phyloP scores from a whole-genome alignment of 805 yeast genomes.

The Ogataea trehalophila region DNA sequence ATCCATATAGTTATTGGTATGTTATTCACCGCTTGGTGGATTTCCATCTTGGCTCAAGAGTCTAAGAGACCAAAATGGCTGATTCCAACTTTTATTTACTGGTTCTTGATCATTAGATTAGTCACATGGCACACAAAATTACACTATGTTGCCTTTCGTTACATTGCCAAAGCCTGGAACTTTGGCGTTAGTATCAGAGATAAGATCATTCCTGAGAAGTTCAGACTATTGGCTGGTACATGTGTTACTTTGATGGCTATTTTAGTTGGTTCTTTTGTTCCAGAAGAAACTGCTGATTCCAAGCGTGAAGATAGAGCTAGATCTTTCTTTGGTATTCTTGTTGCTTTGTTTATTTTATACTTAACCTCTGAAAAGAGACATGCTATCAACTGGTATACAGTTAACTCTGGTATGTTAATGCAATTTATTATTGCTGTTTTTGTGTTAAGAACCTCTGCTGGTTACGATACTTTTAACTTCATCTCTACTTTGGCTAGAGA shows the following conservation, averaged over 20 bases:
- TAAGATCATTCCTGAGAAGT: constrained; percentile 36
- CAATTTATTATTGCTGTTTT: constrained; percentile 57
- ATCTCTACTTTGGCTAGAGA: constrained; percentile 53
- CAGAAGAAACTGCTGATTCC: constrained; percentile 43
- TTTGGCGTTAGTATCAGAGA: constrained; percentile 32
- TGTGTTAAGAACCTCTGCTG: constrained; percentile 54
- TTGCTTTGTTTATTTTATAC: constrained; percentile 41
- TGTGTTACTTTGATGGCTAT: constrained; percentile 41
- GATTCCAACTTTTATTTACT: constrained; percentile 41
- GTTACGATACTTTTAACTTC: constrained; percentile 59
- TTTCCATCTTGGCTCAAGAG: constrained; percentile 38
- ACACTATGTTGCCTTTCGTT: constrained; percentile 15
- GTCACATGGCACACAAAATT: constrained; percentile 37
- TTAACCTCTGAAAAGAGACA: constrained; percentile 41
- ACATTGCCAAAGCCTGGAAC: constrained; percentile 28
- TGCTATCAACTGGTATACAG: constrained; percentile 52
- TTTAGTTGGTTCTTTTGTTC: constrained; percentile 51
- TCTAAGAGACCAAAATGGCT: constrained; percentile 42
- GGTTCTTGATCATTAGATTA: constrained; percentile 37
- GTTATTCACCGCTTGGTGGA: constrained; percentile 34
- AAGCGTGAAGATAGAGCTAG: constrained; percentile 48
- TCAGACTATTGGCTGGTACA: constrained; percentile 41
- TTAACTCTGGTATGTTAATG: constrained; percentile 54
- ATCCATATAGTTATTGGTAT: constrained; percentile 7
- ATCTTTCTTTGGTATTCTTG: constrained; percentile 51